These are phyloP conservation scores for Malus hybrid DNA, from an alignment of 331 rosid species.

Conservation along the genomic window DNA sequence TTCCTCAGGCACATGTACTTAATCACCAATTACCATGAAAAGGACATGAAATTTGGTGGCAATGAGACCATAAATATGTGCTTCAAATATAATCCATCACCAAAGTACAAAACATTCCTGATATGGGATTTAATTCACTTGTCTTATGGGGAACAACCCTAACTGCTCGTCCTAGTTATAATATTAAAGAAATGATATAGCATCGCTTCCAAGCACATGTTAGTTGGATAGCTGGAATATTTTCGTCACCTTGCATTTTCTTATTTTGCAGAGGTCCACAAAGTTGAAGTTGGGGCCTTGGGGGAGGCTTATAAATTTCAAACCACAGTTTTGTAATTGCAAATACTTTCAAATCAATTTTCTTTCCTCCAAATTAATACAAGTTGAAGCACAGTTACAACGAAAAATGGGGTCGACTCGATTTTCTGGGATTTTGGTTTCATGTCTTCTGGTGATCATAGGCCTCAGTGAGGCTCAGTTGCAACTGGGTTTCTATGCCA, in stretches of 20 bases:
- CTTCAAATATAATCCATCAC: background rate
- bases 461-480: conserved; percentile 57
- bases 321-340: no score
- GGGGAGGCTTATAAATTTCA: conserved; percentile 14
- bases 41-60: background rate
- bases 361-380: background rate
- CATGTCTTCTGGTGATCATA: conserved; percentile 36
- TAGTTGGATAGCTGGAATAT: conserved; percentile 9
- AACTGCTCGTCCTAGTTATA: conserved; percentile 26
- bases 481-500: conserved; percentile 42
- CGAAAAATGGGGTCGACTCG: conserved; percentile 33
- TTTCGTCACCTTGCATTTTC: background rate
- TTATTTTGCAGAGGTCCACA: conserved; percentile 1
- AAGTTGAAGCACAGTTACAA: background rate
- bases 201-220: background rate
- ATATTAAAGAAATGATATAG: background rate
- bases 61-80: background rate
- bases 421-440: conserved; percentile 6
- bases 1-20: background rate
- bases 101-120: background rate
- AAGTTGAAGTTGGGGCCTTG: background rate
- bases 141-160: conserved; percentile 5
- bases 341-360: no score
- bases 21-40: background rate
- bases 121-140: conserved; percentile 1